Conservation (phyloP, 352 stramenopile species). For the Globisporangium parvum region DNA sequence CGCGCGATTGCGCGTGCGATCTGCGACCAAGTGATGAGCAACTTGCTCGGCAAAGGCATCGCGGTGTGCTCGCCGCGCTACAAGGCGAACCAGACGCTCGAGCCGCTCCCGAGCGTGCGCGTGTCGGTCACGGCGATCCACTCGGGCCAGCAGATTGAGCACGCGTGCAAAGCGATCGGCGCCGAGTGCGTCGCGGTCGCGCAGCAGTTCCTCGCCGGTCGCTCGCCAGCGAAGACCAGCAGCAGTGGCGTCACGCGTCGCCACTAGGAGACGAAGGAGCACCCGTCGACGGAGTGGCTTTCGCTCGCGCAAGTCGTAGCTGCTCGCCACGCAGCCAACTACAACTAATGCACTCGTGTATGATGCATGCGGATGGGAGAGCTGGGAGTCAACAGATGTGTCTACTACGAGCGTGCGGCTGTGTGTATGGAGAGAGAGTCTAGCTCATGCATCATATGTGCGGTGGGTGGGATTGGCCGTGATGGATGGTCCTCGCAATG, state of each 20-base stretch:
- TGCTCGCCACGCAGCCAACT: too few relatives aligned
- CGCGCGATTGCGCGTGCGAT: slow-evolving; percentile 44
- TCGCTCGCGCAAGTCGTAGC: too few relatives aligned
- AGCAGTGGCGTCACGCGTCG: slow-evolving; percentile 25
- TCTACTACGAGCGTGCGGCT: too few relatives aligned
- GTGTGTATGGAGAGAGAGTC: not conserved
- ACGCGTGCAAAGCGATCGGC: slow-evolving; percentile 49
- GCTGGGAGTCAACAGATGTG: too few relatives aligned
- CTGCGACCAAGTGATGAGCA: slow-evolving; percentile 60
- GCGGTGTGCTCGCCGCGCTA: slow-evolving; percentile 71
- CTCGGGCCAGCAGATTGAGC: slow-evolving; percentile 43
- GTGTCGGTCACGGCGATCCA: slow-evolving; percentile 73
- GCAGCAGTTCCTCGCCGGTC: slow-evolving; percentile 33
- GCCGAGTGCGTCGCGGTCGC: slow-evolving; percentile 48
- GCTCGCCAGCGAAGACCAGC: slow-evolving; percentile 18
- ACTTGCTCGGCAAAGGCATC: slow-evolving; percentile 52
- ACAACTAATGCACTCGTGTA: too few relatives aligned
- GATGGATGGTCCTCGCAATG: not conserved
- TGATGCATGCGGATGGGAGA: too few relatives aligned
- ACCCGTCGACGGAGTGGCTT: not conserved
- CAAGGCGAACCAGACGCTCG: slow-evolving; percentile 53
- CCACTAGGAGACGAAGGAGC: slow-evolving; percentile 21
- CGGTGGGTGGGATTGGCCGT: not conserved
- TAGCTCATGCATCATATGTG: not conserved
- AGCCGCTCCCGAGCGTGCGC: slow-evolving; percentile 67